Evolutionary conservation across 331 rosid genomes (phyloP), one percentile per base, ranked within the genome.

Genomic region (Stylosanthes scabra): DNA sequence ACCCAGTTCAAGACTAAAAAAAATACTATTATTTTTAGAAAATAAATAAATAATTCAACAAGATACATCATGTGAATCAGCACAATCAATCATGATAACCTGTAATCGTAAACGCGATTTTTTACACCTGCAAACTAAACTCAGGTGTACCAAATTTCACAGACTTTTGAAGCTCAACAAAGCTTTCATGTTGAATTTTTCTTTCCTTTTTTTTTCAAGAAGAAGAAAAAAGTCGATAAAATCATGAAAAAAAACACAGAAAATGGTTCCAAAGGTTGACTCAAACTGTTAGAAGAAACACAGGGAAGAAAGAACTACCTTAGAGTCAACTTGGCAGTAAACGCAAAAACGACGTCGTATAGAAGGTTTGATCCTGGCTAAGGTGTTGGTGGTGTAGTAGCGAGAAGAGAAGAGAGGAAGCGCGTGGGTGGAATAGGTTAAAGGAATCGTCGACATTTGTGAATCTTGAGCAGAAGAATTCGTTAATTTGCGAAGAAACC

Each of bases 301-400:
- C 7, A 56, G 47, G 7, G 47, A 75, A 52, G 56, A 68, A 83
- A 42, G 2, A 9, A 25, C 8, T 66, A 91, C 98, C 90, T 87
- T 63, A 50, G 85, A 81, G 54, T 79, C 47, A 44, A 47, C 37
- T 75, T 84, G 88, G 84, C 86, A 89, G 66, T 68, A 86, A 8
- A 88, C 81, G 11, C 80, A 90, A 58, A 73, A 59, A 46, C 75
- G 82, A 72, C 71, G 77, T 8, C 46, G 63, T 66, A 6, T 57
- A 56, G 81, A 70, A 41, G 74, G 15, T 6, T 37, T 34, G 78
- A 39, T 42, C 15, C 50, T 56, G 3, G 61, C 63, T 83, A 63
- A 63, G 16, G 59, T 75, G 79, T 34, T 4, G 39, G 60, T 60
- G 16, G 55, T 75, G 79, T 34, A 60, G 79, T 34, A 60, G 70